A percentile compares a stretch with the other conserved stretches of the same genome.
These are phyloP conservation scores for Diaporthe citriasiana DNA, from an alignment of 2,329 filamentous ascomycete genomes.

Conservation along the genomic window DNA sequence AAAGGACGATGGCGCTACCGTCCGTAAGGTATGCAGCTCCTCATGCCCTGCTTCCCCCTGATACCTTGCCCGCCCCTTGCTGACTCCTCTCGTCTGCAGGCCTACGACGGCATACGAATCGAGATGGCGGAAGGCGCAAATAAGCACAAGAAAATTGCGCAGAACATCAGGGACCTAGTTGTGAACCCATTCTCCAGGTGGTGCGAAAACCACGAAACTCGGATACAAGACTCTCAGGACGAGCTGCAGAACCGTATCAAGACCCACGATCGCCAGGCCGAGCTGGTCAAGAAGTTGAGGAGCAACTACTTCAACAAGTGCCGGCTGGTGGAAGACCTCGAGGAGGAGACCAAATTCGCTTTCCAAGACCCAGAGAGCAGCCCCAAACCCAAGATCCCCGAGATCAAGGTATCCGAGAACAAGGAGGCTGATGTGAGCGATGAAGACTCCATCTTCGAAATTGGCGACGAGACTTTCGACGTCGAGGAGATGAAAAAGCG, in stretches of 20 bases:
- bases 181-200: constrained; percentile 94
- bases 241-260: constrained; percentile 93
- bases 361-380: constrained; percentile 89
- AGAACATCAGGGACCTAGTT: constrained; percentile 95
- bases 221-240: constrained; percentile 94
- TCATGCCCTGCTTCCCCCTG: not conserved
- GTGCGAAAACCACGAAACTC: constrained; percentile 94
- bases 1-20: constrained; percentile 94
- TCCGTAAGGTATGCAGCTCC: constrained; percentile 80
- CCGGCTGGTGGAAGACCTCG: constrained; percentile 92
- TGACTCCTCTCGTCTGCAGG: constrained; percentile 63
- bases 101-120: constrained; percentile 90
- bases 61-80: not conserved
- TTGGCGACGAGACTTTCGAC: constrained; percentile 89
- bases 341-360: constrained; percentile 98
- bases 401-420: constrained; percentile 84
- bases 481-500: constrained; percentile 94
- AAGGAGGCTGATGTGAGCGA: constrained; percentile 74
- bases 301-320: constrained; percentile 99
- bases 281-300: constrained; percentile 90
- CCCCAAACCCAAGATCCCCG: constrained; percentile 77
- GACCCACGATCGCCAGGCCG: constrained; percentile 91
- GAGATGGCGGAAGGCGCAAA: constrained; percentile 94
- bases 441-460: constrained; percentile 89
- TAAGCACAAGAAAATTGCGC: constrained; percentile 95